Evolutionary conservation across 129 eudicot species (phyloP).

Genomic region (Flaveria trinervia): DNA sequence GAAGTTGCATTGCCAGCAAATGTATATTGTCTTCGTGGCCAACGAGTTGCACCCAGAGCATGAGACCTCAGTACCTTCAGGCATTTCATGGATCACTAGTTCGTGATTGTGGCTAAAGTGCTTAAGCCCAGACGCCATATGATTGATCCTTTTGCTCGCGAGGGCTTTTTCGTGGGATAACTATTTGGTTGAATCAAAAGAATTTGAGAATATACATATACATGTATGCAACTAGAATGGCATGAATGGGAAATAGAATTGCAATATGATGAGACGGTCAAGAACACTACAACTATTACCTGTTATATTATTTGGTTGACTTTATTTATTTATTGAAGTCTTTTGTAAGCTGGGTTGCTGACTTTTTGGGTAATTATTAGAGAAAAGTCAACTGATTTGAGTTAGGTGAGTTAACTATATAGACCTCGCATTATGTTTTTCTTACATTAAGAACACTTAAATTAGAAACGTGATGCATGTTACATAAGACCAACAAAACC

Average conservation of each 20-base stretch:
- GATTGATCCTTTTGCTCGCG: too few relatives aligned
- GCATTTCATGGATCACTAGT: slow-evolving; percentile 50
- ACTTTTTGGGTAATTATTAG: slow-evolving; percentile 26
- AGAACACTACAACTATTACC: not conserved
- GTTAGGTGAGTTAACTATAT: too few relatives aligned
- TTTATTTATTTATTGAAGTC: slow-evolving; percentile 20
- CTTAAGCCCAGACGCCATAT: slow-evolving; percentile 58
- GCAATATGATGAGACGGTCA: slow-evolving; percentile 16
- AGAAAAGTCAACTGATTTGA: slow-evolving; percentile 20
- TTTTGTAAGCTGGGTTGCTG: slow-evolving; percentile 25
- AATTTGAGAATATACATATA: not conserved
- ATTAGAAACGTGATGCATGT: too few relatives aligned
- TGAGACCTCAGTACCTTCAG: slow-evolving; percentile 46
- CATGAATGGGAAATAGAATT: not conserved
- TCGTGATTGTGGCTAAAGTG: slow-evolving; percentile 74
- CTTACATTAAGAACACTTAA: not conserved
- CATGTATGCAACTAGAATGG: slow-evolving; percentile 5
- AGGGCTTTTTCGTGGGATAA: not conserved
- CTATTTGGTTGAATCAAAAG: not conserved
- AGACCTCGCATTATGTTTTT: slow-evolving; percentile 6
- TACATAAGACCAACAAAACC: too few relatives aligned
- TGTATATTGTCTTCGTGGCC: slow-evolving; percentile 32
- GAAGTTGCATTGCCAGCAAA: slow-evolving; percentile 38
- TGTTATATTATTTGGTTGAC: slow-evolving; percentile 30
- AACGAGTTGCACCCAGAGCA: slow-evolving; percentile 53